These are phyloP conservation scores for Monilinia fructicola DNA, from an alignment of 2,329 filamentous ascomycete genomes.

Conservation along the genomic window DNA sequence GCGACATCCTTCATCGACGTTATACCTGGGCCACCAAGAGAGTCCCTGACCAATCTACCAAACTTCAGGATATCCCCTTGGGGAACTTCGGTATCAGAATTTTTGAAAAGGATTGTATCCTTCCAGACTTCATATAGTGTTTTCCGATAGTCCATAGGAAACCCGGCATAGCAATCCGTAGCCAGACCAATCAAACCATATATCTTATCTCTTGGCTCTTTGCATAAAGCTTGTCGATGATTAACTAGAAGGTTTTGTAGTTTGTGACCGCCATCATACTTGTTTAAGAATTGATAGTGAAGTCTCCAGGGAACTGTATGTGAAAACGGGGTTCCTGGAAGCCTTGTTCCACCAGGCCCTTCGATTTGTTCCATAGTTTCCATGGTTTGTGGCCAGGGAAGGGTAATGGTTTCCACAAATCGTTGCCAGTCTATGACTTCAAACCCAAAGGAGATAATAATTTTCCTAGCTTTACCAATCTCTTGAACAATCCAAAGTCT, in stretches of 20 bases:
- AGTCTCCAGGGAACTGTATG: slow-evolving; percentile 29
- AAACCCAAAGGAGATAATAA: slow-evolving; percentile 35
- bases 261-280: slow-evolving; percentile 26
- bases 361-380: background rate
- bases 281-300: slow-evolving; percentile 26
- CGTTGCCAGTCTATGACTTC: slow-evolving; percentile 22
- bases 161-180: slow-evolving; percentile 31
- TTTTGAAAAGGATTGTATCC: slow-evolving; percentile 37
- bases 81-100: slow-evolving; percentile 3
- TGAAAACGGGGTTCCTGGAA: background rate
- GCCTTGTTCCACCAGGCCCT: background rate
- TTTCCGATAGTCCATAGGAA: slow-evolving; percentile 39
- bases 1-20: slow-evolving; percentile 10
- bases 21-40: slow-evolving; percentile 19
- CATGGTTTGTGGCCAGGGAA: slow-evolving; percentile 1
- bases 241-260: slow-evolving; percentile 32
- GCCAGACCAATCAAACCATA: slow-evolving; percentile 40
- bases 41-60: slow-evolving; percentile 18
- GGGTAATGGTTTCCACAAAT: slow-evolving; percentile 3
- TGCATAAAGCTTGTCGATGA: slow-evolving; percentile 35
- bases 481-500: slow-evolving; percentile 39
- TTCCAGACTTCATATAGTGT: slow-evolving; percentile 36
- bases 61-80: slow-evolving; percentile 19
- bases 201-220: slow-evolving; percentile 39
- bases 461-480: slow-evolving; percentile 32